phyloP scores from a whole-genome alignment of 768 basidiomycete species.

The Phylloporus sp. region DNA sequence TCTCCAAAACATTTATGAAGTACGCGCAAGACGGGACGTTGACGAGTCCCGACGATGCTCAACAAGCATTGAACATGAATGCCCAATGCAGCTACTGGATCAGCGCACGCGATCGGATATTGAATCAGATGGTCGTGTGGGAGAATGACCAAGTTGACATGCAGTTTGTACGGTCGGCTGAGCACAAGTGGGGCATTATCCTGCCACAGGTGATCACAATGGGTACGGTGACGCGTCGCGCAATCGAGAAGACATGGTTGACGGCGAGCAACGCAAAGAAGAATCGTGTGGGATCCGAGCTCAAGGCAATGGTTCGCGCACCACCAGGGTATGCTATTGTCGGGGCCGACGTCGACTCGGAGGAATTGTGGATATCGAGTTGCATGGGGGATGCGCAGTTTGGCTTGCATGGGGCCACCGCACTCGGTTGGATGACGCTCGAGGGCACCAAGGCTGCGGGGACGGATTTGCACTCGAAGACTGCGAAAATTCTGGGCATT shows the following conservation, averaged over 20 bases:
- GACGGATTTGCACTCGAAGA: slow-evolving; percentile 96
- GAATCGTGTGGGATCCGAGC: slow-evolving; percentile 96
- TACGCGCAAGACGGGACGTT: slow-evolving; percentile 84
- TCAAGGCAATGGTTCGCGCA: slow-evolving; percentile 96
- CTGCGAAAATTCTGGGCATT: slow-evolving; percentile 87
- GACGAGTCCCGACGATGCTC: slow-evolving; percentile 78
- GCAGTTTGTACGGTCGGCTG: slow-evolving; percentile 39
- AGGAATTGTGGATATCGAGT: slow-evolving; percentile 98
- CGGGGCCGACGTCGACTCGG: slow-evolving; percentile 97
- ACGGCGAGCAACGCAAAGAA: slow-evolving; percentile 98
- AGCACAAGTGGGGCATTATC: slow-evolving; percentile 81
- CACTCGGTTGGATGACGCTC: slow-evolving; percentile 99
- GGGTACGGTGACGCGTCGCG: slow-evolving; percentile 97
- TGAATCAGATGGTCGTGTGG: slow-evolving; percentile 93
- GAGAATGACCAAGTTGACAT: slow-evolving; percentile 50
- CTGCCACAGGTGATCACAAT: slow-evolving; percentile 95
- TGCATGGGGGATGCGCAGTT: slow-evolving; percentile 99
- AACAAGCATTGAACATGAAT: slow-evolving; percentile 85
- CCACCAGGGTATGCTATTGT: slow-evolving; percentile 92
- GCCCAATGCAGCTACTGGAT: slow-evolving; percentile 98
- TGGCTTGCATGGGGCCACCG: slow-evolving; percentile 92
- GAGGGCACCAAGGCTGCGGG: slow-evolving; percentile 94
- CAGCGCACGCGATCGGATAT: slow-evolving; percentile 84
- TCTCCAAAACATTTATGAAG: slow-evolving; percentile 86
- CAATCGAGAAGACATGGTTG: slow-evolving; percentile 97